Conservation (phyloP, 2,329 filamentous ascomycete genomes). For the Pseudogymnoascus sp. region DNA sequence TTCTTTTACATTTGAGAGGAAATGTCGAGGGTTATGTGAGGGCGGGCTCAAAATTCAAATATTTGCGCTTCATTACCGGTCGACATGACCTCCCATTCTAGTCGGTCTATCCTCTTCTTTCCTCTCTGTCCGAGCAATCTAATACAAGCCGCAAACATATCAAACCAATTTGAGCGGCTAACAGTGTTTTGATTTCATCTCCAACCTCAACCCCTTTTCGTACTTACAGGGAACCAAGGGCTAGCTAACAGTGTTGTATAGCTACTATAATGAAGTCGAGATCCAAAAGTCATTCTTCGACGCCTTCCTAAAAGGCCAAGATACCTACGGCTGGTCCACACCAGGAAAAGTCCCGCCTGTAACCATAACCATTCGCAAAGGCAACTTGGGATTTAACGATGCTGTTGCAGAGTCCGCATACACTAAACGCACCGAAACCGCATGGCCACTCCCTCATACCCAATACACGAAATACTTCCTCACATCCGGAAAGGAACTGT, state of each 20-base stretch:
- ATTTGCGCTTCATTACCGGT: slow-evolving; percentile 61
- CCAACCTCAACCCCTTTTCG: neutral
- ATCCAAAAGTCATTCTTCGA: slow-evolving; percentile 62
- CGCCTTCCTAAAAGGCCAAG: slow-evolving; percentile 63
- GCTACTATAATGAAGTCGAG: slow-evolving; percentile 30
- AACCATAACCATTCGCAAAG: slow-evolving; percentile 54
- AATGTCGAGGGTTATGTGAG: slow-evolving; percentile 60
- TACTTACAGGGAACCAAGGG: neutral
- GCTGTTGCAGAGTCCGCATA: neutral
- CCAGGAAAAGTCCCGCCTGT: slow-evolving; percentile 54
- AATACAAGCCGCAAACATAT: neutral
- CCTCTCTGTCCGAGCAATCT: neutral
- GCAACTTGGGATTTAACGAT: slow-evolving; percentile 57
- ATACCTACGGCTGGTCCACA: slow-evolving; percentile 52
- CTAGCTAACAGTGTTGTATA: neutral
- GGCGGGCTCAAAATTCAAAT: slow-evolving; percentile 61
- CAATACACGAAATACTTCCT: neutral
- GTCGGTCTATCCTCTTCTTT: neutral
- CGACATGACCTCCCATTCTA: slow-evolving; percentile 62
- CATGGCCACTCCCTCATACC: neutral
- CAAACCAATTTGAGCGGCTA: neutral
- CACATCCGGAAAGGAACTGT: neutral
- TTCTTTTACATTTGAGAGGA: slow-evolving; percentile 59
- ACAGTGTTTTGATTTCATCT: neutral
- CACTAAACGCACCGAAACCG: neutral